Evolutionary conservation across 306 rosid genomes (phyloP).

Genomic region (Geum urbanum): DNA sequence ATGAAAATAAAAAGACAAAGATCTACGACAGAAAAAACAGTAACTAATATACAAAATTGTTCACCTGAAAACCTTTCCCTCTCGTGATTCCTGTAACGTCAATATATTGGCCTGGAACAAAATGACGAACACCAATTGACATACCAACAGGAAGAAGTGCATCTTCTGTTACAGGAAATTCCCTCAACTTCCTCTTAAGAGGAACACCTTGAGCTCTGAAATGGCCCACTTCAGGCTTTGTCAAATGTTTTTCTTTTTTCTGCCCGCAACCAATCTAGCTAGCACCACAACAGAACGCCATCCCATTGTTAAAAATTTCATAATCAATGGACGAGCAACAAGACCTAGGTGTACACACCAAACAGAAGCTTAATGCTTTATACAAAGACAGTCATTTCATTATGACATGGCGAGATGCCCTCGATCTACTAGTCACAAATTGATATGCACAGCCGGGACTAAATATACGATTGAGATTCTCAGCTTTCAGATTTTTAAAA

Average conservation of each 20-base stretch:
- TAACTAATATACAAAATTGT: slow-evolving; percentile 11
- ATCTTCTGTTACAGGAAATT: slow-evolving; percentile 91
- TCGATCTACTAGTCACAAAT: neutral
- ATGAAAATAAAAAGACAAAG: neutral
- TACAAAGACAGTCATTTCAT: neutral
- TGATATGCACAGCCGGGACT: neutral
- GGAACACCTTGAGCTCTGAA: slow-evolving; percentile 98
- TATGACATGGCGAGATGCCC: neutral
- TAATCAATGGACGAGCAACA: neutral
- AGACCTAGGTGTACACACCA: neutral
- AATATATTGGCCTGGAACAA: slow-evolving; percentile 93
- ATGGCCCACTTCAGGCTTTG: slow-evolving; percentile 94
- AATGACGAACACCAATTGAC: slow-evolving; percentile 76
- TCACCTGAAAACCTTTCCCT: slow-evolving; percentile 98
- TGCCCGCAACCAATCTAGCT: slow-evolving; percentile 99
- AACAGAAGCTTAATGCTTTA: neutral
- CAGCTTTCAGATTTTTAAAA: neutral
- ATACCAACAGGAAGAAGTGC: slow-evolving; percentile 96
- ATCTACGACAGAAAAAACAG: neutral
- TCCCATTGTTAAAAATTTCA: slow-evolving; percentile 29
- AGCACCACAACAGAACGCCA: slow-evolving; percentile 46
- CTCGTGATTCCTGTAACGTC: slow-evolving; percentile 78
- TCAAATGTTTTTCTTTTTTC: slow-evolving; percentile 89
- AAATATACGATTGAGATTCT: neutral
- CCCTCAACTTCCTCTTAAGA: slow-evolving; percentile 74